phyloP scores from a whole-genome alignment of 352 stramenopile genomes.

The Globisporangium takayamanum region DNA sequence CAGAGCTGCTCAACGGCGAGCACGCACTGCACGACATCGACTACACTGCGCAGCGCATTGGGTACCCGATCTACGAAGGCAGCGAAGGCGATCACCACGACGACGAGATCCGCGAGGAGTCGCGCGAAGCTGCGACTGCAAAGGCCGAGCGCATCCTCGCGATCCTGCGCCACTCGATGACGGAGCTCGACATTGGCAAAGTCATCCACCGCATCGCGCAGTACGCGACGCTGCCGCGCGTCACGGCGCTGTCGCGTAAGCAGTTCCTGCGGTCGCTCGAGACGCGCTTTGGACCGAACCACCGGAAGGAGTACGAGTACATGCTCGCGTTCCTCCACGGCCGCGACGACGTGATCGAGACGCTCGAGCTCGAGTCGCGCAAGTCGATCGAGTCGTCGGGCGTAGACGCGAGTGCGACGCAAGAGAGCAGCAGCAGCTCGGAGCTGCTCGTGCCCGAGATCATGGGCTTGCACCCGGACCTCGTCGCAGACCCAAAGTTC shows the following conservation, averaged over 20 bases:
- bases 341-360: slow-evolving; percentile 60
- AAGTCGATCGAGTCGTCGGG: slow-evolving; percentile 18
- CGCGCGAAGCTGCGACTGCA: slow-evolving; percentile 44
- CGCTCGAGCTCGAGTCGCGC: slow-evolving; percentile 48
- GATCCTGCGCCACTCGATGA: slow-evolving; percentile 78
- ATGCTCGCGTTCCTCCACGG: slow-evolving; percentile 73
- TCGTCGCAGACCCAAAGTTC: slow-evolving; percentile 69
- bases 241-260: slow-evolving; percentile 66
- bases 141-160: slow-evolving; percentile 79
- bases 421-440: slow-evolving; percentile 1
- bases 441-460: slow-evolving; percentile 59
- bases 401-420: background rate
- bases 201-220: slow-evolving; percentile 76
- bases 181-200: slow-evolving; percentile 73
- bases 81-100: slow-evolving; percentile 20
- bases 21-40: slow-evolving; percentile 40
- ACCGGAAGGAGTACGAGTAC: slow-evolving; percentile 58
- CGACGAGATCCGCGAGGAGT: slow-evolving; percentile 65
- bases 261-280: slow-evolving; percentile 76
- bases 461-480: slow-evolving; percentile 69
- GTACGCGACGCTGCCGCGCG: slow-evolving; percentile 70
- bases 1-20: slow-evolving; percentile 26
- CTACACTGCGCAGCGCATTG: slow-evolving; percentile 68
- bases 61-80: slow-evolving; percentile 55
- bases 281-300: slow-evolving; percentile 45